phyloP scores from a whole-genome alignment of 2,329 filamentous ascomycete genomes.

The Mycosphaerella arachidis region DNA sequence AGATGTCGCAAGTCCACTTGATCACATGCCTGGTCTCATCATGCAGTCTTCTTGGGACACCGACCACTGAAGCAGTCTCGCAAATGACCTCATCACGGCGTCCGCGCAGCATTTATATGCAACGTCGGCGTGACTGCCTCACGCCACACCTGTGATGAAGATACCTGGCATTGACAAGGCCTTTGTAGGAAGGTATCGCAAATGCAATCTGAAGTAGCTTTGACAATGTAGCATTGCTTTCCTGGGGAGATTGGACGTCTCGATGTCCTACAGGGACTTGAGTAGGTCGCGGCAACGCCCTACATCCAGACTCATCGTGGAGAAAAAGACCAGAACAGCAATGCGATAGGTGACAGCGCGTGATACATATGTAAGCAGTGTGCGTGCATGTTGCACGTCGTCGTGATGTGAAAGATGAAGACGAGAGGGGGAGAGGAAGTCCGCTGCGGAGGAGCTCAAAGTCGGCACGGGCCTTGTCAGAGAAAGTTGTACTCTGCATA shows the following conservation, averaged over 20 bases:
- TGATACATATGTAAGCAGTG: too few relatives aligned
- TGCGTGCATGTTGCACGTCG: too few relatives aligned
- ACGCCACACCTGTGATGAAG: background rate
- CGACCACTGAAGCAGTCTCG: background rate
- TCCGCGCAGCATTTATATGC: background rate
- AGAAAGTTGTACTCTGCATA: background rate
- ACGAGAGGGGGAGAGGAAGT: too few relatives aligned
- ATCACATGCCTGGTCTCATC: too few relatives aligned
- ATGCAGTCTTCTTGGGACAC: background rate
- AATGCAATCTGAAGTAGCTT: background rate
- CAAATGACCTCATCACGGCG: background rate
- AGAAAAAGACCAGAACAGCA: too few relatives aligned
- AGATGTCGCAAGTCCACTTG: too few relatives aligned
- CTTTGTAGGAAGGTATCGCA: background rate
- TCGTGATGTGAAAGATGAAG: too few relatives aligned
- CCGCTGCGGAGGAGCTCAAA: too few relatives aligned
- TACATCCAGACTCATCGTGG: too few relatives aligned
- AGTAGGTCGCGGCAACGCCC: too few relatives aligned
- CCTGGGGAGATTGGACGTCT: background rate
- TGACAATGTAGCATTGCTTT: background rate
- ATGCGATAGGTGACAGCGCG: too few relatives aligned
- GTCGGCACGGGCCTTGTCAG: background rate
- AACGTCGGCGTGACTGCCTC: background rate
- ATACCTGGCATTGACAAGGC: background rate
- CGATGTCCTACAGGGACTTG: background rate